Base-by-base conservation (phyloP, 371 early-diverging fungal species). In the Mucor velutinosus region DNA sequence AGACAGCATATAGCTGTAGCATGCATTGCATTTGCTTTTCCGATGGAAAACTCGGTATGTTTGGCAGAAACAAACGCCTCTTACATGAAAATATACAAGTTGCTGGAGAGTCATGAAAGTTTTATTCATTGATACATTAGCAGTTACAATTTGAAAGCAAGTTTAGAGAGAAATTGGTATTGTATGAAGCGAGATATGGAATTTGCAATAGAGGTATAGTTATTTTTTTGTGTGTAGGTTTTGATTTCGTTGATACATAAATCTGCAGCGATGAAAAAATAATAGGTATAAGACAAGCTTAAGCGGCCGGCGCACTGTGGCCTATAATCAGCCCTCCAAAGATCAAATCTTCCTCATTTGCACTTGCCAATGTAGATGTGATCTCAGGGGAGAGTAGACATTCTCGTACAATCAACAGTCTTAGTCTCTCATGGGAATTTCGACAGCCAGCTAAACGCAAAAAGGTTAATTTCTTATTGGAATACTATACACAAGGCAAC, bases 371-470 rank as follows among this genome's bases (percentile, higher is more conserved):
- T 23, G 65, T 35, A 7, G 60, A 35, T 30, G 33, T 39, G 30
- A 63, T 59, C 15, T 41, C 69, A 53, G 73, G 69, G 4, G 69
- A 69, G 12, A 67, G 51, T 37, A 87, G 73, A 49, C 87, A 87
- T 14, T 81, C 79, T 14, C 87, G 77, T 25, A 84, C 76, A 33
- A 87, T 67, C 41, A 87, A 69, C 19, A 80, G 75, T 65, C 85
- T 76, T 11, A 87, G 75, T 47, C 85, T 75, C 68, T 85, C 87
- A 61, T 87, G 87, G 8, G 85, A 83, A 41, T 73, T 80, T 63
- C 85, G 77, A 70, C 87, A 85, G 21, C 87, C 87, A 60, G 76
- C 72, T 76, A 59, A 32, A 62, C 15, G 35, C 55, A n/a, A 57
- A 49, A 23, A 35, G 61, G n/a, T 59, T 27, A 56, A 32, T 41